Percentiles rank a stretch among this genome's conserved stretches.
These are phyloP conservation scores for Tylopilus plumbeoviolaceoides DNA, from an alignment of 768 basidiomycete genomes.

Conservation along the genomic window DNA sequence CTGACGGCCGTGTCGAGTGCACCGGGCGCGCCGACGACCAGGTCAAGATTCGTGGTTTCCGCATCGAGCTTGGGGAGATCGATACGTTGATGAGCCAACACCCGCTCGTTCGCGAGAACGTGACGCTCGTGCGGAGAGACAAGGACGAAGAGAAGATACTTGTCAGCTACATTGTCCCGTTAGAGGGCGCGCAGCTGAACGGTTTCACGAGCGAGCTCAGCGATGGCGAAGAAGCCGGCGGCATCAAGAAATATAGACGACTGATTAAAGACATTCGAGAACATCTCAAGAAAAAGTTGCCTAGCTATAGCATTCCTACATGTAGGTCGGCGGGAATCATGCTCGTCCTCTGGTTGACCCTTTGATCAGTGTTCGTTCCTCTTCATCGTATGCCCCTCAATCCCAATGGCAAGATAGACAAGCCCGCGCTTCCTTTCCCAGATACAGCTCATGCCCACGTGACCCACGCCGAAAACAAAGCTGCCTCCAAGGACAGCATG, in stretches of 20 bases:
- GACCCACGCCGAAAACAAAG: conserved; percentile 40
- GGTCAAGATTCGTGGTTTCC: conserved; percentile 98
- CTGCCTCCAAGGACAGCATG: conserved; percentile 23
- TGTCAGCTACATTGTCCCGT: conserved; percentile 94
- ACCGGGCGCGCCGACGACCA: conserved; percentile 97
- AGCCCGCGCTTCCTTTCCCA: conserved; percentile 96
- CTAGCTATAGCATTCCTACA: conserved; percentile 89
- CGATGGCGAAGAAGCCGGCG: conserved; percentile 44
- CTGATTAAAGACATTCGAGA: conserved; percentile 94
- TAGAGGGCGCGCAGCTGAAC: conserved; percentile 61
- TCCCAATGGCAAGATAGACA: conserved; percentile 99
- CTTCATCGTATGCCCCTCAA: conserved; percentile 95
- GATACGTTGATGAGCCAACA: conserved; percentile 95
- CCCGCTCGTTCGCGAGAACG: conserved; percentile 93
- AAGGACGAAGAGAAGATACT: conserved; percentile 99
- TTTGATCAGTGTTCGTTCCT: conserved; percentile 79
- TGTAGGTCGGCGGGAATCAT: conserved; percentile 45
- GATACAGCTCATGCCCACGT: conserved; percentile 72
- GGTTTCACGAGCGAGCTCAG: conserved; percentile 67
- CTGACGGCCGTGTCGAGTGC: conserved; percentile 92
- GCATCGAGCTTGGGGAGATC: conserved; percentile 97
- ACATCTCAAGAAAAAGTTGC: conserved; percentile 94
- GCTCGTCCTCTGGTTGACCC: conserved; percentile 2
- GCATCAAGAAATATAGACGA: conserved; percentile 72
- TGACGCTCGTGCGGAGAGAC: conserved; percentile 92